Conservation (phyloP, 2,329 filamentous ascomycete genomes). For the Colletotrichum euphorbiae region DNA sequence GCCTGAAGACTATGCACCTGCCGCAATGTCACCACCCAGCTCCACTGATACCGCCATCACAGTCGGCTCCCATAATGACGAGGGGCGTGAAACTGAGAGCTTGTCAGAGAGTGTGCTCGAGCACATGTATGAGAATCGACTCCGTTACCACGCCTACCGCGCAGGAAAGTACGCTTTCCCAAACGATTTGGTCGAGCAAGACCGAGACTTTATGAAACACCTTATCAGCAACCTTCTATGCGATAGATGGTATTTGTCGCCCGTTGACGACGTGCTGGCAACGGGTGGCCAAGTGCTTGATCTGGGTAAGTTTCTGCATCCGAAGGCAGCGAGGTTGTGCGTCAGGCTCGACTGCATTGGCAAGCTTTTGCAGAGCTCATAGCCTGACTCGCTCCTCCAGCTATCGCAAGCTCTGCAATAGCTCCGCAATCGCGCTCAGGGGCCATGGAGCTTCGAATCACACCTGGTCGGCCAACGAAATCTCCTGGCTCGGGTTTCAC, state of each 20-base stretch:
- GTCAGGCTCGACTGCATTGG: background rate
- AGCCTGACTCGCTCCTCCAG: too few relatives aligned
- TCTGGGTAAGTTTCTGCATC: slow-evolving; percentile 53
- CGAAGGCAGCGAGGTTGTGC: background rate
- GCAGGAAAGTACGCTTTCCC: slow-evolving; percentile 57
- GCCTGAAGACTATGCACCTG: slow-evolving; percentile 29
- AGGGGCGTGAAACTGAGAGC: slow-evolving; percentile 50
- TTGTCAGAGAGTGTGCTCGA: slow-evolving; percentile 57
- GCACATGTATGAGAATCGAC: slow-evolving; percentile 55
- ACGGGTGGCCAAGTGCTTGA: slow-evolving; percentile 59
- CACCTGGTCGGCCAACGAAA: background rate
- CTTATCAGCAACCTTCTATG: slow-evolving; percentile 53
- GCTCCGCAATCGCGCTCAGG: background rate
- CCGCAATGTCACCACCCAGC: slow-evolving; percentile 27
- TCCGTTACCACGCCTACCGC: slow-evolving; percentile 56
- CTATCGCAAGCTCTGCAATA: background rate
- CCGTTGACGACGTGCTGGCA: slow-evolving; percentile 53
- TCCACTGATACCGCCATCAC: slow-evolving; percentile 39
- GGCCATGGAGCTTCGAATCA: background rate
- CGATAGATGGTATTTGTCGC: slow-evolving; percentile 57
- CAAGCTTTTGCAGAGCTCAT: background rate
- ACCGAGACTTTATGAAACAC: slow-evolving; percentile 56
- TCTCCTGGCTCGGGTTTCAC: background rate
- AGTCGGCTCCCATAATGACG: slow-evolving; percentile 35
- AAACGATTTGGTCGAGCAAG: slow-evolving; percentile 57